Percentiles rank a stretch among this genome's conserved stretches.
Conservation (phyloP, 2,329 filamentous ascomycete species). For the Fusarium coffeatum region DNA sequence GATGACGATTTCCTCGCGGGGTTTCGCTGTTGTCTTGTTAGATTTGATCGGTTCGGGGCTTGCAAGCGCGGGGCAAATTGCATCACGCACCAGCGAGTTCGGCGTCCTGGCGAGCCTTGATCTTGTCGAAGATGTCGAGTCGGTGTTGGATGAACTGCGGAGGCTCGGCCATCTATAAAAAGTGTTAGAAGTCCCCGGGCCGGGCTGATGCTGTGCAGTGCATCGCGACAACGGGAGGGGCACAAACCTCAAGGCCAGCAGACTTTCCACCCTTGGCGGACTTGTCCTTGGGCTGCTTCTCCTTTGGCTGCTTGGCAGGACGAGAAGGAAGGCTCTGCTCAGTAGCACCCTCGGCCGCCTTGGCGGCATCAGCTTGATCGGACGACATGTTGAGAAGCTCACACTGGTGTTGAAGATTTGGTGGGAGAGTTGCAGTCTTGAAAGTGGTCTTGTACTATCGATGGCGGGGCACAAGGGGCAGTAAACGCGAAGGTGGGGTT, state of each 20-base stretch:
- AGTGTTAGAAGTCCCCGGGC: slow-evolving; percentile 37
- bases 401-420: slow-evolving; percentile 37
- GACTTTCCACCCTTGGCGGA: slow-evolving; percentile 68
- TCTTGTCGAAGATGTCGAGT: slow-evolving; percentile 86
- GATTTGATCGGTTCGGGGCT: slow-evolving; percentile 14
- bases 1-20: slow-evolving; percentile 78
- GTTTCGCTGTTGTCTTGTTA: slow-evolving; percentile 62
- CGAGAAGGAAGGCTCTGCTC: slow-evolving; percentile 51
- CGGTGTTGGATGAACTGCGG: slow-evolving; percentile 86
- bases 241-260: slow-evolving; percentile 62
- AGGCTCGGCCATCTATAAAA: slow-evolving; percentile 55
- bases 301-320: slow-evolving; percentile 54
- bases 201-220: slow-evolving; percentile 8
- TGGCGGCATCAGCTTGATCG: slow-evolving; percentile 52
- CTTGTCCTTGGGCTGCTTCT: slow-evolving; percentile 50
- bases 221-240: slow-evolving; percentile 13
- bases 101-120: slow-evolving; percentile 86
- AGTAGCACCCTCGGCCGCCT: slow-evolving; percentile 51
- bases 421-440: slow-evolving; percentile 42
- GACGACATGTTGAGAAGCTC: slow-evolving; percentile 52
- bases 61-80: slow-evolving; percentile 1
- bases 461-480: slow-evolving; percentile 50
- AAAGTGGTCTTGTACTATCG: slow-evolving; percentile 26
- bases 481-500: slow-evolving; percentile 51
- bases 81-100: slow-evolving; percentile 66